Base-by-base conservation (phyloP, 208 protist genomes). In the Trichomonas tenax region DNA sequence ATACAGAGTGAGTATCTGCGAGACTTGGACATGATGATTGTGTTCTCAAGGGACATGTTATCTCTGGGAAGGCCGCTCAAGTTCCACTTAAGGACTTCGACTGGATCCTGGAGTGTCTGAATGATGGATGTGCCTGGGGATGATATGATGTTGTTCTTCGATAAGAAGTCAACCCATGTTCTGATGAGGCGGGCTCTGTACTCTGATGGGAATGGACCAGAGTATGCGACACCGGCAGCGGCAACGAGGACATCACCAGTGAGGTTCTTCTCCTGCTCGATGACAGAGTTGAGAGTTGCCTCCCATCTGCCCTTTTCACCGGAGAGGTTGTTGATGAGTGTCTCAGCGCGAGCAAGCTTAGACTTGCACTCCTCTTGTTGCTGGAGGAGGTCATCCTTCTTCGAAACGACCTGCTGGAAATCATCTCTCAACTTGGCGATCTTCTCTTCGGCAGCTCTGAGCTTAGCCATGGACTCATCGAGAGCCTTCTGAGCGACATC, bases 1-100 rank as follows among this genome's bases (percentile, higher is more conserved):
- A 99, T 99, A 97, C 99, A 98, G 26, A 99, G 98, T 95, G 99
- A 98, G 98, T 99, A 99, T 40, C 99, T 98, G 14, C 98, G 97
- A 31, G 98, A 98, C 48, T 98, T 98, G 34, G 97, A 97, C 84
- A 99, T 97, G 82, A 99, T 98, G 96, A 99, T 98, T 58, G 98
- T 99, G 97, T 99, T 99, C 97, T 99, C 99, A 26, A 99, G 97
- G 2, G 98, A 99, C 72, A 99, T 97, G 23, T 96, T 96, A 97
- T 99, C 99, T 93, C 98, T 98, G 26, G 99, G 99, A 48, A 99
- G 97, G 23, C 99, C 99, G 96, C 98, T 98, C 58, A 99, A 96
- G 86, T 97, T 97, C 99, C 98, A 99, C 90, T 98, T 96, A 45
- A 98, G 98, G 82, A 99, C 98, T 90, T 98, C 95, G 95, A 99